A percentile compares a stretch with the other conserved stretches of the same genome.
Evolutionary conservation across 2,329 filamentous ascomycete genomes (phyloP).

Genomic region (Massarina eburnea): DNA sequence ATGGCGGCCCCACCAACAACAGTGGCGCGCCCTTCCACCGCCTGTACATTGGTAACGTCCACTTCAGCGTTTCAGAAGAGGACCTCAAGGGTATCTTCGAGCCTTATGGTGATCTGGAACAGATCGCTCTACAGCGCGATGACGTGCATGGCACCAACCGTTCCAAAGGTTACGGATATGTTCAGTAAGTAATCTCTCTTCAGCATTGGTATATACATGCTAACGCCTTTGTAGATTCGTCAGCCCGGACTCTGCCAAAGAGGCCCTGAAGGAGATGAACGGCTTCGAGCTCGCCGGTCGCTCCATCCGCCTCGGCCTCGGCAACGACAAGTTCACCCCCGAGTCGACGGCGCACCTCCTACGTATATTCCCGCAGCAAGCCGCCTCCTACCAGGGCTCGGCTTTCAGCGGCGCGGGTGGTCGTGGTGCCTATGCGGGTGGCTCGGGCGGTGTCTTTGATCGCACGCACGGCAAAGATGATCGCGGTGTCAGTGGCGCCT

Average conservation of each 20-base stretch:
- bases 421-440: slow-evolving; percentile 79
- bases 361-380: slow-evolving; percentile 78
- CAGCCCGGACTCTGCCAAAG: slow-evolving; percentile 86
- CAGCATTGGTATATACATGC: slow-evolving; percentile 2
- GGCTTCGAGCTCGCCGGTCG: slow-evolving; percentile 97
- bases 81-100: slow-evolving; percentile 96
- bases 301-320: slow-evolving; percentile 96
- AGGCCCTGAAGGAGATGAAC: slow-evolving; percentile 98
- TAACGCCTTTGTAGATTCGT: slow-evolving; percentile 69
- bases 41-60: slow-evolving; percentile 98
- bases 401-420: slow-evolving; percentile 88
- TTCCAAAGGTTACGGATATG: slow-evolving; percentile 89
- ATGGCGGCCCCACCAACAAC: slow-evolving; percentile 63
- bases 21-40: slow-evolving; percentile 95
- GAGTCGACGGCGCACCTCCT: slow-evolving; percentile 92
- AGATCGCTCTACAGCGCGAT: slow-evolving; percentile 96
- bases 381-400: slow-evolving; percentile 74
- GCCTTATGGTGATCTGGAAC: slow-evolving; percentile 96
- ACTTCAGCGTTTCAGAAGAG: slow-evolving; percentile 97
- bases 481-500: slow-evolving; percentile 83
- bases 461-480: slow-evolving; percentile 87
- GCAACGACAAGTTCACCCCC: slow-evolving; percentile 99
- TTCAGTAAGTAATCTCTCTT: slow-evolving; percentile 72
- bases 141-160: slow-evolving; percentile 61
- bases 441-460: slow-evolving; percentile 73